A percentile compares a stretch with the other conserved stretches of the same genome.
Conservation (phyloP, 2,329 filamentous ascomycete species). For the Magnaporthiopsis incrustans region DNA sequence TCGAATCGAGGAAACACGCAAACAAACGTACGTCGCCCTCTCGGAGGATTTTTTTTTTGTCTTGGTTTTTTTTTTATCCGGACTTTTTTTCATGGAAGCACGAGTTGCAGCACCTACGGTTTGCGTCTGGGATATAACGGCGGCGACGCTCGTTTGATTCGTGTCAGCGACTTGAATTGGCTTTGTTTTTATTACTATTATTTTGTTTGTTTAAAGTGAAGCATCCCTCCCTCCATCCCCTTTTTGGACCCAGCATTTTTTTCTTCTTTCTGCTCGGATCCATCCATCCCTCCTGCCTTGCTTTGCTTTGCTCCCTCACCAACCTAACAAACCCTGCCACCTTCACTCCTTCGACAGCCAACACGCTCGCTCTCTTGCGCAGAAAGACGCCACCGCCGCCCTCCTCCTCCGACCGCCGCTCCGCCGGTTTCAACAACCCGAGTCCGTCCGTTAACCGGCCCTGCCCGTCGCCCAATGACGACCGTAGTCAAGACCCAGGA, state of each 20-base stretch:
- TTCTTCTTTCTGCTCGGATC: not conserved
- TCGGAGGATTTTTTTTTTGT: not conserved
- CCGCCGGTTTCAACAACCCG: not conserved
- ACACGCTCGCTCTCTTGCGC: not conserved
- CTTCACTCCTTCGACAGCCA: not conserved
- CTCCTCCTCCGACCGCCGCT: not conserved
- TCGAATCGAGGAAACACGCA: conserved; percentile 1
- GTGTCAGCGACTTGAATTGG: not conserved
- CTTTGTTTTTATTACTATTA: not conserved
- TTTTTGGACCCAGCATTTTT: not conserved
- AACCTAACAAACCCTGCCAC: not conserved
- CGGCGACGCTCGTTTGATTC: not conserved
- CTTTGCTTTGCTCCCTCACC: not conserved
- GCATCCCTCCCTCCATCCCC: not conserved
- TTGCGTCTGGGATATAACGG: not conserved
- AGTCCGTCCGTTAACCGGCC: not conserved
- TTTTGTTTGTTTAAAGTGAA: not conserved
- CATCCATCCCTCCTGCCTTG: not conserved
- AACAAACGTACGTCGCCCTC: not conserved
- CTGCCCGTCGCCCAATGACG: conserved; percentile 5
- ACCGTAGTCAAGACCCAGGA: conserved; percentile 6
- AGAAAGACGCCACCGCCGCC: not conserved
- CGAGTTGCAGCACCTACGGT: not conserved
- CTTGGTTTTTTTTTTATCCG: no score
- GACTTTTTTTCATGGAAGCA: not conserved